phyloP scores from a whole-genome alignment of 129 eudicot genomes.

The Arctium lappa region DNA sequence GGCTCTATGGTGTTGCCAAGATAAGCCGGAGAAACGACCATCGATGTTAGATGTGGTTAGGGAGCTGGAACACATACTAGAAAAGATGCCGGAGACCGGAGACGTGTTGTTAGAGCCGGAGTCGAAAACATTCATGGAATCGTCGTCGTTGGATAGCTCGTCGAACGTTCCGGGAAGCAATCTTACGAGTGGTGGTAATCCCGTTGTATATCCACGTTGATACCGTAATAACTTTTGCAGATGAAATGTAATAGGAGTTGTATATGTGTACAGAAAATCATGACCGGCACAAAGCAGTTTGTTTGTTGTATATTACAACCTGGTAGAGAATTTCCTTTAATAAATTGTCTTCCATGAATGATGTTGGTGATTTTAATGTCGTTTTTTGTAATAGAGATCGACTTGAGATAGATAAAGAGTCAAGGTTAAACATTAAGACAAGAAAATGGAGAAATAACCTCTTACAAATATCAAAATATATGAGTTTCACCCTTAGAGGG shows the following conservation, averaged over 20 bases:
- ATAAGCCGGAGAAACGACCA: conserved; percentile 69
- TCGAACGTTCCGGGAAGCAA: conserved; percentile 50
- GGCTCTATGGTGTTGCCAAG: conserved; percentile 75
- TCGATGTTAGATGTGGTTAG: conserved; percentile 75
- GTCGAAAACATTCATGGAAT: conserved; percentile 33
- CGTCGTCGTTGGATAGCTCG: conserved; percentile 35
- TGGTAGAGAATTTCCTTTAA: not conserved
- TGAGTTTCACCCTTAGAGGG: not conserved
- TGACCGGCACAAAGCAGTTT: not conserved
- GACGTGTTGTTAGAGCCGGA: conserved; percentile 22
- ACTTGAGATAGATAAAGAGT: not conserved
- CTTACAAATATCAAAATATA: not conserved
- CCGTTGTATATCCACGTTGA: conserved; percentile 56
- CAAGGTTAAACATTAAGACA: not conserved
- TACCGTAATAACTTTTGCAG: conserved; percentile 15
- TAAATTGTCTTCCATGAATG: not conserved
- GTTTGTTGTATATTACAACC: conserved; percentile 5
- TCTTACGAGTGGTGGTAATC: conserved; percentile 47
- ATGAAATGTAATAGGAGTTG: conserved; percentile 8
- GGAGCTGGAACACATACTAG: conserved; percentile 59
- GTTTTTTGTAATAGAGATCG: not conserved
- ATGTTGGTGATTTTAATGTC: not conserved
- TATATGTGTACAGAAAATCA: conserved; percentile 20
- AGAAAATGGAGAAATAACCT: too few species aligned
- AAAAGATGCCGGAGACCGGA: conserved; percentile 47